These are phyloP conservation scores for Amanita fuliginea DNA, from an alignment of 768 basidiomycete genomes.

Conservation along the genomic window DNA sequence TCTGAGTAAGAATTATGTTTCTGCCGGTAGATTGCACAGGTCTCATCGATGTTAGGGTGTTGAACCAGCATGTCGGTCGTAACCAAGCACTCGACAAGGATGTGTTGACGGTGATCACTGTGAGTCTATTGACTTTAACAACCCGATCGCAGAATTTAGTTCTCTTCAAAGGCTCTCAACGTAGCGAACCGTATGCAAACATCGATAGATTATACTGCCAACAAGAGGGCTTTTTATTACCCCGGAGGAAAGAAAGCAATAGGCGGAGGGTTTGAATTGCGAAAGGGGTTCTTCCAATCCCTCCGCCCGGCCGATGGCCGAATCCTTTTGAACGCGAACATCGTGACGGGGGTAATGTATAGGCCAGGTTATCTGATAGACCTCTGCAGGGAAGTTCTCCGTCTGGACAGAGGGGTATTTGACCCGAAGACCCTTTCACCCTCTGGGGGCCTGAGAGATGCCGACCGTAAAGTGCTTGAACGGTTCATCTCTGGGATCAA, in stretches of 20 bases:
- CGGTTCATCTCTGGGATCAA: conserved; percentile 25
- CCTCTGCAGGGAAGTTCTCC: conserved; percentile 46
- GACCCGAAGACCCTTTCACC: conserved; percentile 18
- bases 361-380: conserved; percentile 46
- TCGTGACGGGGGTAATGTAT: conserved; percentile 69
- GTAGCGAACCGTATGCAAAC: conserved; percentile 71
- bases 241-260: conserved; percentile 37
- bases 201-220: conserved; percentile 53
- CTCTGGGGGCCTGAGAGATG: conserved; percentile 28
- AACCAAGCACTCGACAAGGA: conserved; percentile 56
- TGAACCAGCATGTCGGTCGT: conserved; percentile 50
- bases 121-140: conserved; percentile 11
- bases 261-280: conserved; percentile 54
- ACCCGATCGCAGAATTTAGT: not conserved
- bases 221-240: conserved; percentile 66
- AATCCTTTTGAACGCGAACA: conserved; percentile 68
- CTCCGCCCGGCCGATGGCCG: conserved; percentile 54
- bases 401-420: conserved; percentile 8
- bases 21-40: not conserved
- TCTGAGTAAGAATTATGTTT: conserved; percentile 19
- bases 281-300: conserved; percentile 77
- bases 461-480: conserved; percentile 32
- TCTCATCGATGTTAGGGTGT: conserved; percentile 28
- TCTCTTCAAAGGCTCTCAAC: conserved; percentile 45
- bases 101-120: conserved; percentile 52